Conservation (phyloP, 2,329 filamentous ascomycete genomes). For the Dactylellina cionopaga region DNA sequence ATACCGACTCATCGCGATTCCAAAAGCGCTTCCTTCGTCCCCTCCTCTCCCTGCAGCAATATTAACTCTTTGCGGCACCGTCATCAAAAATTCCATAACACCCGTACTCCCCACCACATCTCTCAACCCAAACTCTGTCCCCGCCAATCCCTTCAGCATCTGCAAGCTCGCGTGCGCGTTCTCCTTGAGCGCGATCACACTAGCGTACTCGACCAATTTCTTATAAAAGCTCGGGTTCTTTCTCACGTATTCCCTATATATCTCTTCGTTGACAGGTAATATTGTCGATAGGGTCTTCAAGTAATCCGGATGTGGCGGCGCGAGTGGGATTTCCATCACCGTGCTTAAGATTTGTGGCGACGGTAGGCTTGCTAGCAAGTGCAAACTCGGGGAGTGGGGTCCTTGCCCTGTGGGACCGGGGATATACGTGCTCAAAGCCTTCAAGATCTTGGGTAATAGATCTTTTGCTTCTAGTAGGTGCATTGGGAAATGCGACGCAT, state of each 20-base stretch:
- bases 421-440: constrained; percentile 41
- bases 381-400: constrained; percentile 34
- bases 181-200: constrained; percentile 40
- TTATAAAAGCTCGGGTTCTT: constrained; percentile 51
- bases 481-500: constrained; percentile 34
- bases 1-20: constrained; percentile 42
- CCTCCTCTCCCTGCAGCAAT: constrained; percentile 40
- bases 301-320: constrained; percentile 45
- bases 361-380: constrained; percentile 35
- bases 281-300: constrained; percentile 37
- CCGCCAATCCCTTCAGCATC: constrained; percentile 38
- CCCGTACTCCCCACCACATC: constrained; percentile 35
- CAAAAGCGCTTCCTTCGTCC: constrained; percentile 42
- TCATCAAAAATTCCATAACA: constrained; percentile 47
- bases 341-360: constrained; percentile 16
- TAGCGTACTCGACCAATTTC: constrained; percentile 41
- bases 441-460: constrained; percentile 40
- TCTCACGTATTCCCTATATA: constrained; percentile 29
- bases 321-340: constrained; percentile 39
- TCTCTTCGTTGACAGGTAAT: constrained; percentile 32
- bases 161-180: constrained; percentile 47
- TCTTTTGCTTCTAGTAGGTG: constrained; percentile 41
- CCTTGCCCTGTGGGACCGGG: constrained; percentile 43
- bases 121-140: constrained; percentile 30
- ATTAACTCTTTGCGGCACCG: constrained; percentile 39